These are phyloP conservation scores for Termitomyces sp. DNA, from an alignment of 768 basidiomycete genomes.

Conservation along the genomic window DNA sequence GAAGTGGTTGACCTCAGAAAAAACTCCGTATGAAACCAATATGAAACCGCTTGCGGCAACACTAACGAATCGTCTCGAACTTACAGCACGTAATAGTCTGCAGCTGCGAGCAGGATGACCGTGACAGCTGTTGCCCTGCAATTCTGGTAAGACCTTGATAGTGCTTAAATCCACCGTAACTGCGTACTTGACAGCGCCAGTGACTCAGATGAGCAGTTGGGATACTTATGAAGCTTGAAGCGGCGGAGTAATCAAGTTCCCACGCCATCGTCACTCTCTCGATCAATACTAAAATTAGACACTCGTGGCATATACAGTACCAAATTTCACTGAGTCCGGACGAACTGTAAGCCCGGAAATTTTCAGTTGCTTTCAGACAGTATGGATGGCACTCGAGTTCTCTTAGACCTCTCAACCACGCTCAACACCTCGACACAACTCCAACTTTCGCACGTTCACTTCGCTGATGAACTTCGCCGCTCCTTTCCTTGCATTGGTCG, in stretches of 20 bases:
- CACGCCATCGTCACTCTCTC: neutral
- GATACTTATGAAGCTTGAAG: neutral
- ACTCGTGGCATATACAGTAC: neutral
- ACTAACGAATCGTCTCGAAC: neutral
- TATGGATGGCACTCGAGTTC: neutral
- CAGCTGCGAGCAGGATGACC: neutral
- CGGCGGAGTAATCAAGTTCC: neutral
- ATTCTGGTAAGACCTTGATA: neutral
- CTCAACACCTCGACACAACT: neutral
- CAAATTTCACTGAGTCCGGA: neutral
- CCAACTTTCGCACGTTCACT: neutral
- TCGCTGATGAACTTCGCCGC: conserved; percentile 12
- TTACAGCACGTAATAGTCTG: neutral
- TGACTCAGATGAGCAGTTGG: too few relatives aligned
- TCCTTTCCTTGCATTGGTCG: conserved; percentile 19
- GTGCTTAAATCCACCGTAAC: neutral
- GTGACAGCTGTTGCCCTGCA: neutral
- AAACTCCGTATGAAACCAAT: neutral
- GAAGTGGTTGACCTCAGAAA: neutral
- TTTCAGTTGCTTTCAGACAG: neutral
- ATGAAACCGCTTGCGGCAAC: neutral
- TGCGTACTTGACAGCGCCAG: too few relatives aligned
- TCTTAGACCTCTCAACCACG: neutral
- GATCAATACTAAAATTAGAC: neutral
- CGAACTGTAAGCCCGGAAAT: neutral